phyloP scores from a whole-genome alignment of 2,329 filamentous ascomycete species.

The Cladosporium sp. region DNA sequence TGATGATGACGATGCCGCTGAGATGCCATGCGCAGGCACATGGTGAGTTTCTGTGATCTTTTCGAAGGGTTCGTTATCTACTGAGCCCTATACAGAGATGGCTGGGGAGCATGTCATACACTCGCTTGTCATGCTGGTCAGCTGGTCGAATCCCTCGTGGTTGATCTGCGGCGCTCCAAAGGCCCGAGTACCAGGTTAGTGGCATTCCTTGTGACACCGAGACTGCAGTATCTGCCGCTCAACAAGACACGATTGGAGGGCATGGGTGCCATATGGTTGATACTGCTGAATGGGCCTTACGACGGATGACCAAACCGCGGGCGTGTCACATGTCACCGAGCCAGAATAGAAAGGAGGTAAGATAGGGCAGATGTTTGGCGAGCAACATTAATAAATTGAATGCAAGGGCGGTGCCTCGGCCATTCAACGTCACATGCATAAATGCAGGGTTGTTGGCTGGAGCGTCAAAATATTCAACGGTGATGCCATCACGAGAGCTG shows the following conservation, averaged over 20 bases:
- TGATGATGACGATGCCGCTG: too few relatives aligned
- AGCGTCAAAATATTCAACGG: background rate
- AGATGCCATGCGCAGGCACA: too few relatives aligned
- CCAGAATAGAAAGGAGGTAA: background rate
- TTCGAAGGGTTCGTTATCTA: too few relatives aligned
- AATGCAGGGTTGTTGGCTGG: background rate
- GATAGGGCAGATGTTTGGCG: background rate
- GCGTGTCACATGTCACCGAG: background rate
- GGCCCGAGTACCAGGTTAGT: slow-evolving; percentile 1
- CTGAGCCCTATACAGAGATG: too few relatives aligned
- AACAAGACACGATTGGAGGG: too few relatives aligned
- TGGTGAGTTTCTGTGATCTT: too few relatives aligned
- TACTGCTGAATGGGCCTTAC: background rate
- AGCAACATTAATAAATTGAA: too few relatives aligned
- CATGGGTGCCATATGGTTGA: background rate
- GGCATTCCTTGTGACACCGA: background rate
- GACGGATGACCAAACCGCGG: background rate
- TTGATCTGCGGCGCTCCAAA: background rate
- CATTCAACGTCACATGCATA: slow-evolving; percentile 1
- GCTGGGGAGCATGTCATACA: background rate
- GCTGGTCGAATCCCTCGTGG: background rate
- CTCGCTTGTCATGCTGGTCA: background rate
- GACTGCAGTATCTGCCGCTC: too few relatives aligned
- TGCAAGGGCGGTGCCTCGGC: slow-evolving; percentile 4
- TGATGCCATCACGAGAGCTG: slow-evolving; percentile 1